phyloP scores from a whole-genome alignment of 192 early-diverging fungal genomes.

The Coemansia sp. region DNA sequence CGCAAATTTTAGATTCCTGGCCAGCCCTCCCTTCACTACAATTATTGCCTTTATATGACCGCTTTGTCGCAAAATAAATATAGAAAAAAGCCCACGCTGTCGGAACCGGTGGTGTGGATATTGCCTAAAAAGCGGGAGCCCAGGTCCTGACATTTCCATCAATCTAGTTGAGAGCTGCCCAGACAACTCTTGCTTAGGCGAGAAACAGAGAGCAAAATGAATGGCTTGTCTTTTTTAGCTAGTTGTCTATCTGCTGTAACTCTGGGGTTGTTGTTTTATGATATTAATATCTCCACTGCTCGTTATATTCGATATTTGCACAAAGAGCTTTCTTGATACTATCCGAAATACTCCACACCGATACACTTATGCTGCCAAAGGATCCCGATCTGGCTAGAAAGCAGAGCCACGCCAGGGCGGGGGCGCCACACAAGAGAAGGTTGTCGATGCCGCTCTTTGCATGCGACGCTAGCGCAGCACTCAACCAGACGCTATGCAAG shows the following conservation, averaged over 20 bases:
- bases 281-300: background rate
- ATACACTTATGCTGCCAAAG: background rate
- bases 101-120: slow-evolving; percentile 1
- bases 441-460: background rate
- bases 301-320: background rate
- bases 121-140: background rate
- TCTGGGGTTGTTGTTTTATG: background rate
- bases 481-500: background rate
- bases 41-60: background rate
- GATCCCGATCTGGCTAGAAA: background rate
- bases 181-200: background rate
- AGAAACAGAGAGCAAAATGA: background rate
- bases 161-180: background rate
- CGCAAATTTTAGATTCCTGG: background rate
- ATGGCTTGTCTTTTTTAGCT: background rate
- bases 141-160: background rate
- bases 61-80: background rate
- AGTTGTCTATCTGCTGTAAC: background rate
- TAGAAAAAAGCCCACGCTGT: slow-evolving; percentile 1
- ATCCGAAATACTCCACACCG: background rate
- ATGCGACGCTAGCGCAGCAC: background rate
- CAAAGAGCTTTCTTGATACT: background rate
- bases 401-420: background rate
- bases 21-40: background rate
- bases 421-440: background rate